These are phyloP conservation scores for Nicotiana noctiflora DNA, from an alignment of 257 asterid genomes.

Conservation along the genomic window DNA sequence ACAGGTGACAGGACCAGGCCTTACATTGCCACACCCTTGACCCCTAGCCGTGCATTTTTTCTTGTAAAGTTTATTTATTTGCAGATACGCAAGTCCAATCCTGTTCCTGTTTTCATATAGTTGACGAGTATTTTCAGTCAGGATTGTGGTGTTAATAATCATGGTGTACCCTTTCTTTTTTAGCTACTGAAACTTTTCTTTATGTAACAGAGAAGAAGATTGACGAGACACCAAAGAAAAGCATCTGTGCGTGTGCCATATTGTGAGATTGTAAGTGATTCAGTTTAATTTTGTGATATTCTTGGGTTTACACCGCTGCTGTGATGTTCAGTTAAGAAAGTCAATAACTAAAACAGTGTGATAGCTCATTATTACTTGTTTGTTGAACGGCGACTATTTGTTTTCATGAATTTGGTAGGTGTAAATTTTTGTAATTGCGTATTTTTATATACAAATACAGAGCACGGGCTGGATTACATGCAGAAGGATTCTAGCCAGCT, in stretches of 20 bases:
- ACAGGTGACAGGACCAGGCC: background rate
- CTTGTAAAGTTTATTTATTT: background rate
- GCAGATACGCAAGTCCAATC: background rate
- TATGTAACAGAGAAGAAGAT: slow-evolving; percentile 6
- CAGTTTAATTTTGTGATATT: background rate
- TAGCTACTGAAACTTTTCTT: slow-evolving; percentile 3
- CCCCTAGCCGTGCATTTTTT: background rate
- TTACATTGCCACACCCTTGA: background rate
- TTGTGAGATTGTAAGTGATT: slow-evolving; percentile 5
- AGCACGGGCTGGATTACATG: background rate
- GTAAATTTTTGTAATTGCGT: slow-evolving; percentile 3
- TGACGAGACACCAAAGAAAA: slow-evolving; percentile 1
- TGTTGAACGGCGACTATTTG: background rate
- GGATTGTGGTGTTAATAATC: background rate
- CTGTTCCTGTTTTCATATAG: background rate
- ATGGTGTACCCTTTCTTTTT: background rate
- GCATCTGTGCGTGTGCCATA: background rate
- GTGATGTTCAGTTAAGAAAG: background rate
- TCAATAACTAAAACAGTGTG: background rate
- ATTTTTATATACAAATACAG: background rate
- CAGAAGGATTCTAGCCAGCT: background rate
- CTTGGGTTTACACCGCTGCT: background rate
- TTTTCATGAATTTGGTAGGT: background rate
- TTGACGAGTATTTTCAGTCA: background rate
- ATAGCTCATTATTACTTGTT: slow-evolving; percentile 1